These are phyloP conservation scores for Vigna hirtella DNA, from an alignment of 306 rosid species.

Conservation along the genomic window DNA sequence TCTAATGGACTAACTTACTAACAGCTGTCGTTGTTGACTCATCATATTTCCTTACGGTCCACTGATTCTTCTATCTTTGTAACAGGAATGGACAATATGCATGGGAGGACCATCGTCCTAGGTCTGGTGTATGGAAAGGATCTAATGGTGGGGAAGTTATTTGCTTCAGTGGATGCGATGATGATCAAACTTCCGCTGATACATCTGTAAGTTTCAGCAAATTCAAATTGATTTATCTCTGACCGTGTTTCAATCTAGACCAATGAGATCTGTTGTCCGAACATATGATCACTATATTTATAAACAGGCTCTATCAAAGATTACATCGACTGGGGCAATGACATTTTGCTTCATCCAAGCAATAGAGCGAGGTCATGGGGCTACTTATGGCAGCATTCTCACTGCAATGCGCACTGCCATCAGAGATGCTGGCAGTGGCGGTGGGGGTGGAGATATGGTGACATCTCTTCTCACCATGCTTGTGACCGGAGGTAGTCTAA, in stretches of 20 bases:
- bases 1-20: not conserved
- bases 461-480: slow-evolving; percentile 75
- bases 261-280: not conserved
- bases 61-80: slow-evolving; percentile 15
- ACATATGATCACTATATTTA: slow-evolving; percentile 25
- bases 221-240: slow-evolving; percentile 1
- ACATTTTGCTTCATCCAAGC: slow-evolving; percentile 97
- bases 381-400: slow-evolving; percentile 87
- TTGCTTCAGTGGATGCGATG: slow-evolving; percentile 94
- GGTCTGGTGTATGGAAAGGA: slow-evolving; percentile 94
- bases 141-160: slow-evolving; percentile 92
- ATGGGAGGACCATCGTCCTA: slow-evolving; percentile 99
- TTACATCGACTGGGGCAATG: slow-evolving; percentile 98
- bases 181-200: slow-evolving; percentile 94
- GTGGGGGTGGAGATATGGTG: slow-evolving; percentile 59
- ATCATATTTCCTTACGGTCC: not conserved
- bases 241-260: slow-evolving; percentile 4
- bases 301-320: slow-evolving; percentile 88
- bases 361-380: slow-evolving; percentile 79
- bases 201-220: slow-evolving; percentile 76
- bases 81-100: slow-evolving; percentile 77
- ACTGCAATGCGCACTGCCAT: slow-evolving; percentile 81
- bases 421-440: slow-evolving; percentile 62
- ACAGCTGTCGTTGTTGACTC: not conserved
- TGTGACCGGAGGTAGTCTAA: slow-evolving; percentile 65